Conservation (phyloP, 2,329 filamentous ascomycete genomes). For the Pseudonectria foliicola region DNA sequence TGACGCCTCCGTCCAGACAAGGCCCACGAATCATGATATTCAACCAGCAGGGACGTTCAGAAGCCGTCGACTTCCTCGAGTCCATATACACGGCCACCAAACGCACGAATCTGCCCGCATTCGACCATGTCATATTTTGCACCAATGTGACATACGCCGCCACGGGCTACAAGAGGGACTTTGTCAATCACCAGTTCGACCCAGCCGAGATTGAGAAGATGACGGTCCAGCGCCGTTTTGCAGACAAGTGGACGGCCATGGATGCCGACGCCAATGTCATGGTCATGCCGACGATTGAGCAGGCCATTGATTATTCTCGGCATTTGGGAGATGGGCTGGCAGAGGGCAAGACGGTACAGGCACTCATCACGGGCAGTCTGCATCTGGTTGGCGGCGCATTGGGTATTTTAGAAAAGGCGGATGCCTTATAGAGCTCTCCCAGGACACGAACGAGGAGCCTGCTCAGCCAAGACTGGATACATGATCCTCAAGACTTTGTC, state of each 20-base stretch:
- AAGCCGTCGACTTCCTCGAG: constrained; percentile 47
- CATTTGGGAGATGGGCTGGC: constrained; percentile 23
- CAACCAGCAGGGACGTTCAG: constrained; percentile 66
- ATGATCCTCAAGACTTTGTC: constrained; percentile 2
- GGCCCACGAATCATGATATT: constrained; percentile 63
- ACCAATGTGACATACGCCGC: constrained; percentile 59
- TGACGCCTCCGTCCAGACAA: constrained; percentile 12
- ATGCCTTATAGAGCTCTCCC: constrained; percentile 30
- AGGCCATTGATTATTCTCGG: constrained; percentile 44
- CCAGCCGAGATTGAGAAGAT: constrained; percentile 44
- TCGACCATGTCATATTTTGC: constrained; percentile 75
- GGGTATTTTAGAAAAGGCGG: constrained; percentile 40
- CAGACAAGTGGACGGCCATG: constrained; percentile 41
- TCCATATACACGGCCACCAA: constrained; percentile 34
- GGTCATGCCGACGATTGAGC: constrained; percentile 46
- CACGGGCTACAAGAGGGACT: constrained; percentile 48
- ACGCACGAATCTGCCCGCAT: constrained; percentile 31
- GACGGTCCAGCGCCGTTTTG: constrained; percentile 46
- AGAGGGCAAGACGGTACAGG: constrained; percentile 34
- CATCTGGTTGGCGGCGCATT: constrained; percentile 54
- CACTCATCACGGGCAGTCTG: constrained; percentile 55
- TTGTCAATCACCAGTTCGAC: constrained; percentile 49
- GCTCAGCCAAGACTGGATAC: no score
- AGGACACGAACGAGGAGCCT: no score
- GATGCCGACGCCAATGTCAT: constrained; percentile 39